A percentile compares a stretch with the other conserved stretches of the same genome.
Evolutionary conservation across 768 basidiomycete genomes (phyloP).

Genomic region (Hypsizygus marmoreus): DNA sequence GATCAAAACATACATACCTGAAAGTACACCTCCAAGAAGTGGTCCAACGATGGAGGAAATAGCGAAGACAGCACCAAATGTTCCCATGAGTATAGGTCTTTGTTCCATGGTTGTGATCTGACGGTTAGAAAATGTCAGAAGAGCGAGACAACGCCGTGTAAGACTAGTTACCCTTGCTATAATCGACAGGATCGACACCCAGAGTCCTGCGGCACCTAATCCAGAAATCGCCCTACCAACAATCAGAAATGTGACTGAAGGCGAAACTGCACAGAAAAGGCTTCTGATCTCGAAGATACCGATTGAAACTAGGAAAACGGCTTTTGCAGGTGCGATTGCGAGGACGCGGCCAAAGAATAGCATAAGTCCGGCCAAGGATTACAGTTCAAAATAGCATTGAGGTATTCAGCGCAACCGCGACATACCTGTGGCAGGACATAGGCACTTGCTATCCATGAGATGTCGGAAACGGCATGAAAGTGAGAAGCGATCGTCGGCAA

Average conservation of each 20-base stretch:
- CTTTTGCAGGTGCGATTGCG: conserved; percentile 17
- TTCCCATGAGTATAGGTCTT: conserved; percentile 22
- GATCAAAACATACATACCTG: not conserved
- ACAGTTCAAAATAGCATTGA: not conserved
- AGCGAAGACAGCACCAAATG: conserved; percentile 37
- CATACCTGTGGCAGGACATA: conserved; percentile 15
- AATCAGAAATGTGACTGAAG: conserved; percentile 21
- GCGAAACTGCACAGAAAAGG: conserved; percentile 39
- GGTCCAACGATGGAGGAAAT: conserved; percentile 30
- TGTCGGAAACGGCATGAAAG: conserved; percentile 20
- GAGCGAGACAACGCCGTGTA: not conserved
- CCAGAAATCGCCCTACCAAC: conserved; percentile 24
- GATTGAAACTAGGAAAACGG: conserved; percentile 16
- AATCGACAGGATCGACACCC: conserved; percentile 19
- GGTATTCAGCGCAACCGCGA: not conserved
- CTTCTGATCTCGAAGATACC: conserved; percentile 22
- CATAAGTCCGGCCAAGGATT: conserved; percentile 10
- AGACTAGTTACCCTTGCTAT: conserved; percentile 12
- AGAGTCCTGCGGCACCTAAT: conserved; percentile 21
- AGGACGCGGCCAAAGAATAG: conserved; percentile 17
- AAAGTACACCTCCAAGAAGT: conserved; percentile 31
- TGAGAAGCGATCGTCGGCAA: conserved; percentile 24
- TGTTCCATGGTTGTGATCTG: conserved; percentile 8
- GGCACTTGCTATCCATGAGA: conserved; percentile 23
- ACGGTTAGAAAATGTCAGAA: not conserved